Percentiles rank a stretch among this genome's conserved stretches.
Conservation (phyloP, 2,329 filamentous ascomycete species). For the Trichoderma koningii region DNA sequence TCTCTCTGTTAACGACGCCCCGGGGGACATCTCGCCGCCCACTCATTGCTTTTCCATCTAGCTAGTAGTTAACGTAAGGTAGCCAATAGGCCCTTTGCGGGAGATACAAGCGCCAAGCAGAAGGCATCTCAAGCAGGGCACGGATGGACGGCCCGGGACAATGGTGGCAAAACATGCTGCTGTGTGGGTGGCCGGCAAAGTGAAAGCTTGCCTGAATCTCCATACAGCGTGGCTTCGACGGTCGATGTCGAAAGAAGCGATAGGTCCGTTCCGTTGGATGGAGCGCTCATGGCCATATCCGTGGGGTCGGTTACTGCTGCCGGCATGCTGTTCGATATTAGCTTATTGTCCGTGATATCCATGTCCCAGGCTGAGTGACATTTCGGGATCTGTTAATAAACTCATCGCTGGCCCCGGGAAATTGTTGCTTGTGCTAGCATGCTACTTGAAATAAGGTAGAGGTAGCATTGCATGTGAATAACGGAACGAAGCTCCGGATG, state of each 20-base stretch:
- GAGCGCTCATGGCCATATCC: neutral
- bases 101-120: neutral
- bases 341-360: neutral
- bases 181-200: neutral
- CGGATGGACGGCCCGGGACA: constrained; percentile 24
- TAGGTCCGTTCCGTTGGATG: neutral
- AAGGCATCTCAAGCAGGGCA: neutral
- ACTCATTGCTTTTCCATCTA: too few relatives aligned
- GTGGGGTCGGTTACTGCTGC: neutral
- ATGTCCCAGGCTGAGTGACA: neutral
- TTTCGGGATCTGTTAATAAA: neutral
- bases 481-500: neutral
- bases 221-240: neutral
- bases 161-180: constrained; percentile 9
- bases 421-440: neutral
- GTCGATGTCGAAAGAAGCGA: neutral
- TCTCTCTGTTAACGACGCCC: neutral
- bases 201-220: neutral
- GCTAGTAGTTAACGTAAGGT: too few relatives aligned
- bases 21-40: neutral
- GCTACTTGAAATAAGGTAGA: neutral
- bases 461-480: neutral
- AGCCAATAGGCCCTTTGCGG: neutral
- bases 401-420: too few relatives aligned
- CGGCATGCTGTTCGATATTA: neutral